Conservation (phyloP, 179 eudicot genomes). For the Camellia oleifera region DNA sequence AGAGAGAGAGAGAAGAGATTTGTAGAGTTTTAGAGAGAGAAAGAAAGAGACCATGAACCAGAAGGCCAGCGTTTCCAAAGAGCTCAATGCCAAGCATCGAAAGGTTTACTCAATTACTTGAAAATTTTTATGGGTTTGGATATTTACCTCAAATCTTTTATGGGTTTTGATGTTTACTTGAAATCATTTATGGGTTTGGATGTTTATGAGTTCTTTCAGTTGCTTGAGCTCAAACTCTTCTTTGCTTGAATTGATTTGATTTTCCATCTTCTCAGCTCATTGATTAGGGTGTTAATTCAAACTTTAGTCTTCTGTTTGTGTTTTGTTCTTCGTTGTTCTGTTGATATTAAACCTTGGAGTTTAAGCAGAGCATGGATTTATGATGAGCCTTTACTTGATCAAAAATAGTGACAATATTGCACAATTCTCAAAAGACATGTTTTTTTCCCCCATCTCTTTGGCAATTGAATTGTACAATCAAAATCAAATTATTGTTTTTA, state of each 20-base stretch:
- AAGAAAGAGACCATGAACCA: slow-evolving; percentile 31
- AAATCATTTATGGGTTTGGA: neutral
- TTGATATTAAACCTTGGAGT: neutral
- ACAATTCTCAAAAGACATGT: neutral
- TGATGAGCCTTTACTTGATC: neutral
- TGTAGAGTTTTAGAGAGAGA: neutral
- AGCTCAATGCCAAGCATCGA: slow-evolving; percentile 42
- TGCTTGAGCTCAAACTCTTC: neutral
- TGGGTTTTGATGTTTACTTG: neutral
- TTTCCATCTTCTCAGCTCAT: neutral
- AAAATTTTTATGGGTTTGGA: neutral
- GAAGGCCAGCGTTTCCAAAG: slow-evolving; percentile 47
- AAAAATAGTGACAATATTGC: neutral
- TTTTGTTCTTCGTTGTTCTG: neutral
- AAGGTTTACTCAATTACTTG: slow-evolving; percentile 24
- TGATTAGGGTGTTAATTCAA: neutral
- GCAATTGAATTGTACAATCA: neutral
- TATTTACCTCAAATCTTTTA: neutral
- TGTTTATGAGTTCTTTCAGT: neutral
- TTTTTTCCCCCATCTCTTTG: neutral
- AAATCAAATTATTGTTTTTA: neutral
- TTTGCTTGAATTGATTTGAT: neutral
- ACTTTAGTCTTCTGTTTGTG: neutral
- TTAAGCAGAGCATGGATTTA: neutral
- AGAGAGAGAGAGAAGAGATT: neutral